These are phyloP conservation scores for Apophysomyces elegans DNA, from an alignment of 371 early-diverging fungal genomes.

Conservation along the genomic window DNA sequence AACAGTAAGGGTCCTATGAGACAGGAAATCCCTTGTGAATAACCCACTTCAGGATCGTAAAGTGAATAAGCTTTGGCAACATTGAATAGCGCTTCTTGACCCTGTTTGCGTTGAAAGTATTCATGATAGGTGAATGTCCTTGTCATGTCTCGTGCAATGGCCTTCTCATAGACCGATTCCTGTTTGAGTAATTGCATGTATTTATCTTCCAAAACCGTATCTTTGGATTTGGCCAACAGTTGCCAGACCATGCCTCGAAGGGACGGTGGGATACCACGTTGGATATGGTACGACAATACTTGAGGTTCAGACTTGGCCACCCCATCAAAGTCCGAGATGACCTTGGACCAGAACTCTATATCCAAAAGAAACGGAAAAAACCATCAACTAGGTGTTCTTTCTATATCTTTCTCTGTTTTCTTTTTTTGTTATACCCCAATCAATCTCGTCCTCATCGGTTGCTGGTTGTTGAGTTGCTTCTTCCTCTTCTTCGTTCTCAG, in stretches of 20 bases:
- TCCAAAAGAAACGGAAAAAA: not conserved
- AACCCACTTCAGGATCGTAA: constrained; percentile 91
- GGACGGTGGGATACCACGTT: constrained; percentile 83
- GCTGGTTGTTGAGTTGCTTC: not conserved
- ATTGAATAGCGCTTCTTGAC: constrained; percentile 87
- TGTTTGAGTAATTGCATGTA: constrained; percentile 73
- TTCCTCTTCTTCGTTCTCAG: not conserved
- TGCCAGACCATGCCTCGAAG: constrained; percentile 96
- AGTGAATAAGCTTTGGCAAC: constrained; percentile 91
- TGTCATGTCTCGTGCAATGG: constrained; percentile 84
- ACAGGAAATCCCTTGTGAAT: constrained; percentile 92
- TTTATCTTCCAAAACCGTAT: constrained; percentile 64
- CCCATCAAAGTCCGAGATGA: constrained; percentile 83
- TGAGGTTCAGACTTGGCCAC: constrained; percentile 75
- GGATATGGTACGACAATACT: constrained; percentile 71
- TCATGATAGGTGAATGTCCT: constrained; percentile 86
- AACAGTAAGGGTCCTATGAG: constrained; percentile 87
- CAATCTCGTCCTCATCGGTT: constrained; percentile 56
- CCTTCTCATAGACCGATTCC: constrained; percentile 84
- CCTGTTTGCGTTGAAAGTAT: constrained; percentile 77
- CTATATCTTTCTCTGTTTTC: constrained; percentile 1
- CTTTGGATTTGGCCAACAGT: constrained; percentile 72
- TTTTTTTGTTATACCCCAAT: constrained; percentile 62
- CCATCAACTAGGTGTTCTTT: not conserved
- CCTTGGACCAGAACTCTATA: constrained; percentile 90